A percentile compares a stretch with the other conserved stretches of the same genome.
Evolutionary conservation across 257 asterid genomes (phyloP).

Genomic region (Verbascum thapsus): DNA sequence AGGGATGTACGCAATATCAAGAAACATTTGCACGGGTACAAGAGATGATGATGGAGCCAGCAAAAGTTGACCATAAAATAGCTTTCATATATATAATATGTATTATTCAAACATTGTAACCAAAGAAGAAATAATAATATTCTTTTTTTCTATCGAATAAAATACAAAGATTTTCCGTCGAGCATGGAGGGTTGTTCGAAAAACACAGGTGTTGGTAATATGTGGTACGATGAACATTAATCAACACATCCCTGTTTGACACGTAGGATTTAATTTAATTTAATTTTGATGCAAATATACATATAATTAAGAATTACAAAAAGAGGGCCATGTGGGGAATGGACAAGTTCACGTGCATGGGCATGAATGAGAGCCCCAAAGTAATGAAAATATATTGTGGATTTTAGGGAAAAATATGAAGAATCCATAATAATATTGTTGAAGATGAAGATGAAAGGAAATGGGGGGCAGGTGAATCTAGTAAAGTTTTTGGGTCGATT

Average conservation of each 20-base stretch:
- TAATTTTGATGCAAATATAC: neutral
- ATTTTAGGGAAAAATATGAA: constrained; percentile 7
- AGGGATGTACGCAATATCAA: constrained; percentile 32
- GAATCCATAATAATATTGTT: neutral
- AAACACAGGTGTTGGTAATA: constrained; percentile 54
- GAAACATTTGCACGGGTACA: constrained; percentile 42
- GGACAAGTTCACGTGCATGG: constrained; percentile 73
- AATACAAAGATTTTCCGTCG: constrained; percentile 19
- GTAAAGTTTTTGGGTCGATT: too few species aligned
- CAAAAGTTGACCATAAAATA: neutral
- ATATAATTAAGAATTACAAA: neutral
- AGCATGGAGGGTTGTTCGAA: constrained; percentile 29
- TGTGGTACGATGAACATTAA: constrained; percentile 40
- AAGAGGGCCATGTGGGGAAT: constrained; percentile 43
- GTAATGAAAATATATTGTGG: constrained; percentile 3
- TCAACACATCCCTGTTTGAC: constrained; percentile 41
- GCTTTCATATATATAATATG: too few species aligned
- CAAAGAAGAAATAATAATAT: too few species aligned
- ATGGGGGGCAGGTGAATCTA: neutral
- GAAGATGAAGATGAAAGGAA: neutral
- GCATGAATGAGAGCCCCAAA: constrained; percentile 19
- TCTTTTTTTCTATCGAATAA: neutral
- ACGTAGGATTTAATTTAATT: constrained; percentile 33
- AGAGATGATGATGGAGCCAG: neutral
- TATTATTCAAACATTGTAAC: too few species aligned